Conservation (phyloP, 495 filamentous ascomycete species). For the Aspergillus funiculosus region DNA sequence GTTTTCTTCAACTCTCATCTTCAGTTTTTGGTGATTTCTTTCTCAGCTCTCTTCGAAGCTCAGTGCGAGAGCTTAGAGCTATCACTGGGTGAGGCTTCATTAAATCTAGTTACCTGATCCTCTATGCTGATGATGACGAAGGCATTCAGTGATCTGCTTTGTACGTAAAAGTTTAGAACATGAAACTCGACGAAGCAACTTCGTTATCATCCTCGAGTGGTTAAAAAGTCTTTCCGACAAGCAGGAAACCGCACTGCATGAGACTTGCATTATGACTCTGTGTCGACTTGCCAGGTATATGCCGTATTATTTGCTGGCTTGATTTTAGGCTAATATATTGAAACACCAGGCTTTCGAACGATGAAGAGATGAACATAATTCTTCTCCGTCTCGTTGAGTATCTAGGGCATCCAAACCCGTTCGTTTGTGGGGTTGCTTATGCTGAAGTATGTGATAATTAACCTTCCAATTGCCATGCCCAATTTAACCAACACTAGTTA, state of each 20-base stretch:
- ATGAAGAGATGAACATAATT: conserved; percentile 79
- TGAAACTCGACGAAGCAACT: conserved; percentile 55
- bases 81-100: conserved; percentile 55
- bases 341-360: conserved; percentile 48
- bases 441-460: conserved; percentile 55
- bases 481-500: conserved; percentile 37
- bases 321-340: not conserved
- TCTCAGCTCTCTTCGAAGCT: conserved; percentile 71
- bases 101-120: not conserved
- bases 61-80: conserved; percentile 77
- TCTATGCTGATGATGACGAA: conserved; percentile 35
- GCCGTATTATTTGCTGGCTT: conserved; percentile 8
- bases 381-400: conserved; percentile 79
- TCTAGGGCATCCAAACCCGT: conserved; percentile 72
- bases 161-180: conserved; percentile 45
- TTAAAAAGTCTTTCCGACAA: conserved; percentile 65
- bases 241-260: conserved; percentile 58
- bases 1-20: conserved; percentile 57
- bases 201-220: conserved; percentile 58
- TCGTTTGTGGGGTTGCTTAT: conserved; percentile 72
- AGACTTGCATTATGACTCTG: conserved; percentile 80
- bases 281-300: conserved; percentile 67
- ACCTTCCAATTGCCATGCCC: conserved; percentile 3
- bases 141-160: conserved; percentile 61
- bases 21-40: conserved; percentile 73